Base-by-base conservation (phyloP, 805 yeast species). In the Pichia eremophila region DNA sequence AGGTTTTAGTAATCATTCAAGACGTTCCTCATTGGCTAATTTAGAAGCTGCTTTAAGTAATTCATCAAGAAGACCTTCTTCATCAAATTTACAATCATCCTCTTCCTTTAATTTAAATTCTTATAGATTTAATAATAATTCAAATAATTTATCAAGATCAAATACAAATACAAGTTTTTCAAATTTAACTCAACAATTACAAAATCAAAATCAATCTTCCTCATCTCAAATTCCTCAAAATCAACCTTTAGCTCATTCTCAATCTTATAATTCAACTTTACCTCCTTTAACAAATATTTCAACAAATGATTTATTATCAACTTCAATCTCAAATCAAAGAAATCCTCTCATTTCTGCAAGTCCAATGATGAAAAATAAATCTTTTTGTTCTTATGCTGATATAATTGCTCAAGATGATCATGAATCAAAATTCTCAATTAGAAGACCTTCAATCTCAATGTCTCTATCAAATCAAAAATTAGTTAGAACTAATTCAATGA, bases 381-480 rank as follows among this genome's bases (percentile, higher is more conserved):
- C 74, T 37, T 85, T 85, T 60, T 83, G 79, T 59, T 81, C 89
- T 3, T 86, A 83, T 62, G 95, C 91, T 4, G 95, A 86, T 56
- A 75, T 86, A 77, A 73, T 84, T 51, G 76, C 71, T 53, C 79
- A 77, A 55, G 91, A 83, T 62, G 84, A 81, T 57, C 70, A 64
- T 41, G 70, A 66, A 44, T 54, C 58, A 11, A 59, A 60, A 31
- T 57, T 55, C 39, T 53, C 60, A 32, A 72, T 78, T 46, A 75
- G 85, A 63, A 74, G 88, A 63, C 89, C 89, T 8, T 73, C 78
- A 1, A 62, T 74, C 12, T 59, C 74, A 1, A 70, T 72, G 41
- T 66, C 75, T 1, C 51, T 71, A 17, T 66, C 75, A 56, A 67
- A 35, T 54, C 55, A 58, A 25, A 50, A 56, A 38, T 45, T 61